A percentile compares a stretch with the other conserved stretches of the same genome.
These are phyloP conservation scores for Huntiella decipiens DNA, from an alignment of 2,329 filamentous ascomycete genomes.

Conservation along the genomic window DNA sequence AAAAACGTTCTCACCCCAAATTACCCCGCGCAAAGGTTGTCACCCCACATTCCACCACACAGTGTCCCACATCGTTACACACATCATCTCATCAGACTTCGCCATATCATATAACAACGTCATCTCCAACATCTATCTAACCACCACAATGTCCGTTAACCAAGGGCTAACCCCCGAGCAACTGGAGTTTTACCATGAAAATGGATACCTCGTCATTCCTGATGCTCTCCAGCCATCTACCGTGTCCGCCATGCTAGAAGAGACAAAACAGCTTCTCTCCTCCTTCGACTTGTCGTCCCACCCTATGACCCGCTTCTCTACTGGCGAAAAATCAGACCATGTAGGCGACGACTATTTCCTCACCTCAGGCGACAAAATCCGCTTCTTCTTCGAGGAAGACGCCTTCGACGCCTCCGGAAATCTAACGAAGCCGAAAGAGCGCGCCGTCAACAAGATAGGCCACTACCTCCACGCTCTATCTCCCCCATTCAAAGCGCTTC, in stretches of 20 bases:
- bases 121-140: background rate
- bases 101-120: no score
- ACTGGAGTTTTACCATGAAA: constrained; percentile 50
- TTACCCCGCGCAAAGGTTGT: no score
- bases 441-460: constrained; percentile 78
- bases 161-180: constrained; percentile 52
- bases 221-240: constrained; percentile 50
- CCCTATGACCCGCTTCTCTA: constrained; percentile 86
- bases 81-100: no score
- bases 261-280: constrained; percentile 56
- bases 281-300: constrained; percentile 64
- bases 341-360: constrained; percentile 94
- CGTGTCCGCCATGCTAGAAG: constrained; percentile 47
- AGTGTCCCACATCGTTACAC: background rate
- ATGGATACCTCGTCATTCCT: constrained; percentile 83
- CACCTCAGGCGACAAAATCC: constrained; percentile 70
- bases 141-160: constrained; percentile 1
- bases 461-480: constrained; percentile 57
- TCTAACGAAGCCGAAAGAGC: constrained; percentile 60
- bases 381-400: constrained; percentile 95
- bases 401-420: constrained; percentile 50
- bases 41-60: background rate
- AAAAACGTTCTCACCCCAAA: no score
- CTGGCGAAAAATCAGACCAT: constrained; percentile 55
- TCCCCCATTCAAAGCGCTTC: constrained; percentile 41